Evolutionary conservation across 768 basidiomycete genomes (phyloP), one percentile per base, ranked within the genome.

Genomic region (Sarcomyxa edulis): DNA sequence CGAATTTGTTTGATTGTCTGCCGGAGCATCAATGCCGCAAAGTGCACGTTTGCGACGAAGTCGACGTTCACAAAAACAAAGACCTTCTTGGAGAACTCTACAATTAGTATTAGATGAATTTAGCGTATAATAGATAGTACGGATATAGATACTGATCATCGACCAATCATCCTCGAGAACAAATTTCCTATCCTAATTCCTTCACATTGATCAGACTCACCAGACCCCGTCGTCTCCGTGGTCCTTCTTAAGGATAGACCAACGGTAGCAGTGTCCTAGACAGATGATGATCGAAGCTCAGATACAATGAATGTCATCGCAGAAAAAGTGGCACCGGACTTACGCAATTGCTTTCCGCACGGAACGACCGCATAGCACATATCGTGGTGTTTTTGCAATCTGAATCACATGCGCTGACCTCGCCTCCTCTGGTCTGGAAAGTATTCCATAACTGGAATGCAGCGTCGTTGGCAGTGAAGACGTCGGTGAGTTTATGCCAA

Each of bases 401-500:
- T 8, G 52, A 62, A n/a, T 54, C 52, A 35, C 69, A 71, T 6
- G 56, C 35, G 16, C 39, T 36, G 11, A 66, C 57, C 9, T 55
- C 47, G 10, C 54, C 57, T 14, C 68, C 69, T 10, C 69, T 53
- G 8, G 61, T 64, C 29, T 64, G 55, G 48, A 68, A 70, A 16
- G 55, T 58, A 46, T 68, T 70, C 55, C 67, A 78, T 24, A 66
- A 51, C 29, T 68, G 51, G 44, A 71, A 72, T 2, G 67, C 61
- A 12, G 58, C 52, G 30, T 71, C 65, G 47, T 78, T 70, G 15
- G 53, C 43, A 32, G 57, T 68, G 43, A 79, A 74, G 1, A 60
- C 68, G 40, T 77, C 76, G 0, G 78, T 80, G 5, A 80, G 64
- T 35, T 59, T 56, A 51, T 81, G 78, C 78, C 78, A 82, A 58